Percentiles rank a stretch among this genome's conserved stretches.
These are phyloP conservation scores for Peronosclerospora sorghi DNA, from an alignment of 352 stramenopile genomes.

Conservation along the genomic window DNA sequence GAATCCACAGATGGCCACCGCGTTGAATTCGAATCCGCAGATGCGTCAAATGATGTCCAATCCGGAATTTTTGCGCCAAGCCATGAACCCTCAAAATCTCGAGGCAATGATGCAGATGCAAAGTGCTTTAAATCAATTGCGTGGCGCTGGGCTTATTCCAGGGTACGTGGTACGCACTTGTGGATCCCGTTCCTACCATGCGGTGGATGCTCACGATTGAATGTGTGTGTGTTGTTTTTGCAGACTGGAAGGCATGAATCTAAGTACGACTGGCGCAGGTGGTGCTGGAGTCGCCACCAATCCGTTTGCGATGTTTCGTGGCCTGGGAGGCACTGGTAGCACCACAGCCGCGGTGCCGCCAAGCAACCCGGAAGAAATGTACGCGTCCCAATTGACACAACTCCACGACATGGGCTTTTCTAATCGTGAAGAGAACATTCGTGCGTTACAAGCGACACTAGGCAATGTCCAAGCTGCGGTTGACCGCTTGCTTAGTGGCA, in stretches of 20 bases:
- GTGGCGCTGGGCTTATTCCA: slow-evolving; percentile 49
- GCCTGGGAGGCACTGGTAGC: slow-evolving; percentile 18
- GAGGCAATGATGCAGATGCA: slow-evolving; percentile 89
- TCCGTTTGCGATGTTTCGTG: slow-evolving; percentile 42
- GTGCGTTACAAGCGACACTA: slow-evolving; percentile 70
- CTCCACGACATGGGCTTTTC: slow-evolving; percentile 87
- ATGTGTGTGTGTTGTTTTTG: background rate
- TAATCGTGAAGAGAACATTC: slow-evolving; percentile 82
- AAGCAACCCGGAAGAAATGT: slow-evolving; percentile 74
- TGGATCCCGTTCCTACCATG: too few species aligned
- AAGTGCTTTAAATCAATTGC: slow-evolving; percentile 77
- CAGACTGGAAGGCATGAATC: slow-evolving; percentile 46
- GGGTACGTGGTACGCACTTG: slow-evolving; percentile 29
- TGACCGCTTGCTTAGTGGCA: slow-evolving; percentile 75
- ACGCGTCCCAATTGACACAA: slow-evolving; percentile 82
- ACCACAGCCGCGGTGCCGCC: slow-evolving; percentile 19
- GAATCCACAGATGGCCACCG: slow-evolving; percentile 83
- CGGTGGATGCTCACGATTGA: slow-evolving; percentile 1
- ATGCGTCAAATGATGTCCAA: slow-evolving; percentile 86
- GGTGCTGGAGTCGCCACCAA: slow-evolving; percentile 20
- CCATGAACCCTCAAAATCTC: slow-evolving; percentile 86
- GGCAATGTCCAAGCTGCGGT: slow-evolving; percentile 87
- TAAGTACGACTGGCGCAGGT: slow-evolving; percentile 10
- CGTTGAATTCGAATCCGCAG: slow-evolving; percentile 83
- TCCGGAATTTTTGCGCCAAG: slow-evolving; percentile 71